phyloP scores from a whole-genome alignment of 2,329 filamentous ascomycete genomes.

The Sclerotinia borealis region DNA sequence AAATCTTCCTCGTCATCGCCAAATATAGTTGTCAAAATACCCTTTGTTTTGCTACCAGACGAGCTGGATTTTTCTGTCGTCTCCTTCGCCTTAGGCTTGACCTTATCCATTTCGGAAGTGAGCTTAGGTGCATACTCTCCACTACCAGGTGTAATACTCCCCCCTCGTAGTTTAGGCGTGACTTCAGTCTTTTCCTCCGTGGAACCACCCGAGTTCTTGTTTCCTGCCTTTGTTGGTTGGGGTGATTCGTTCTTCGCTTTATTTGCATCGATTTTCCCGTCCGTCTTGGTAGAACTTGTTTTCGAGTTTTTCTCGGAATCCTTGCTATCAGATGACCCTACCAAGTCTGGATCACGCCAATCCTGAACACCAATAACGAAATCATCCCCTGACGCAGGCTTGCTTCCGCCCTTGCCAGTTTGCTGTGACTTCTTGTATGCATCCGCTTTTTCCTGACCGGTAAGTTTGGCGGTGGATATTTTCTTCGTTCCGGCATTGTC shows the following conservation, averaged over 20 bases:
- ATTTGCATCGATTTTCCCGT: conserved; percentile 27
- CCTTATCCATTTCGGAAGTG: conserved; percentile 21
- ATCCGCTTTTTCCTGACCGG: conserved; percentile 30
- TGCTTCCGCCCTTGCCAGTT: conserved; percentile 16
- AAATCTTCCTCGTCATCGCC: conserved; percentile 39
- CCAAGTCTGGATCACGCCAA: conserved; percentile 74
- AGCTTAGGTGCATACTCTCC: conserved; percentile 53
- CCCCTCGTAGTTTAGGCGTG: conserved; percentile 45
- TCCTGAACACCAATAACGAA: conserved; percentile 83
- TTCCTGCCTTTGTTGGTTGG: conserved; percentile 19
- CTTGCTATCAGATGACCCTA: conserved; percentile 35
- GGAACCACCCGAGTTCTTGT: conserved; percentile 27
- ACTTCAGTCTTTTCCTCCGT: conserved; percentile 30
- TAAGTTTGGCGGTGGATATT: conserved; percentile 39
- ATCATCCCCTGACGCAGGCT: conserved; percentile 44
- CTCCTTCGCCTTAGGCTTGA: conserved; percentile 25
- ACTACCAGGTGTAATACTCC: conserved; percentile 65
- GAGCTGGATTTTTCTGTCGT: conserved; percentile 13
- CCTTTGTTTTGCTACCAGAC: conserved; percentile 27
- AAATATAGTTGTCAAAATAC: conserved; percentile 47
- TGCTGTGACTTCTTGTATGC: conserved; percentile 26
- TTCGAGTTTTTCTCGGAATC: conserved; percentile 31
- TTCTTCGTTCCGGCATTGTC: conserved; percentile 34
- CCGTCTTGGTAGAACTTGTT: conserved; percentile 20
- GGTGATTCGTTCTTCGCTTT: conserved; percentile 19